Evolutionary conservation across 2,329 filamentous ascomycete genomes (phyloP), one percentile per base, ranked within the genome.

Genomic region (Dendryphion nanum): DNA sequence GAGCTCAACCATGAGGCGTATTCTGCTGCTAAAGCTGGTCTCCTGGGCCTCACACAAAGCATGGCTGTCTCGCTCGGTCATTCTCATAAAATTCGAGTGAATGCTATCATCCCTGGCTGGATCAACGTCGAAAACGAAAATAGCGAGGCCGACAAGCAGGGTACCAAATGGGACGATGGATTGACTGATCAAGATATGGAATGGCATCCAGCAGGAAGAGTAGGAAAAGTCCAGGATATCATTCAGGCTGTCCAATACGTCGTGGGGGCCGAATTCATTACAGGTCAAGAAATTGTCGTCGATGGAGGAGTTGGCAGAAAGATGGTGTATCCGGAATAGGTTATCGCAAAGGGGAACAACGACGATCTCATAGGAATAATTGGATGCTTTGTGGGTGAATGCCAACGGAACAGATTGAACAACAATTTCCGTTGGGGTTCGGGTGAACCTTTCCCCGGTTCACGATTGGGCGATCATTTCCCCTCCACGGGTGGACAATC

Each of bases 101-200:
- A 75, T 43, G 66, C 72, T 0, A 70, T 77, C 13, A 49, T 75
- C 21, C 74, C 72, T 0, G 74, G 74, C 0, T 77, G 74, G 75
- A 74, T 78, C 32, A 66, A 76, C 47, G 74, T 76, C 6, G 58
- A 50, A 32, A 61, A 74, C 31, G 69, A 72, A 53, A 65, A 58
- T 29, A 60, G 61, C 44, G 51, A 52, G 26, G 69, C 57, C 2
- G 70, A 76, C 47, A 65, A 69, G 47, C 53, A 61, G 28, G 64
- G 64, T 0, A 42, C 35, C 33, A 43, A 44, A 21, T 77, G 73
- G 74, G 71, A 74, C 41, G 68, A 73, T 4, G 72, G 68, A 0
- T 47, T 76, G 45, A 65, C 53, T 2, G 57, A 67, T 40, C 66
- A 67, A 26, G 74, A 78, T 42, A 64, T 68, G 18, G 41, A 53